These are phyloP conservation scores for Arthrobotrys iridis DNA, from an alignment of 2,329 filamentous ascomycete genomes.

Conservation along the genomic window DNA sequence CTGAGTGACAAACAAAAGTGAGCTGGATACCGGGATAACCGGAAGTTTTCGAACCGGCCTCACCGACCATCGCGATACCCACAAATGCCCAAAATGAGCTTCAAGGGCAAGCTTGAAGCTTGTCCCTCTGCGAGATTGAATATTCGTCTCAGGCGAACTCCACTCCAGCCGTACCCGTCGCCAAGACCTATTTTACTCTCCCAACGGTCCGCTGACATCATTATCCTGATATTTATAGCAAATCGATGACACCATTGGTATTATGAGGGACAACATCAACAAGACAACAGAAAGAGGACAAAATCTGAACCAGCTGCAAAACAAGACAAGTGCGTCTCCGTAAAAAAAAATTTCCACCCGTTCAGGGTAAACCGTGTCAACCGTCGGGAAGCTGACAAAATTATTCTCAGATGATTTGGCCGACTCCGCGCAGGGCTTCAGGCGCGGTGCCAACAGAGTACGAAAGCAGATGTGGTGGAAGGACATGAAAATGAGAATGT, in stretches of 20 bases:
- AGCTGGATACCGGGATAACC: background rate
- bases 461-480: slow-evolving; percentile 99
- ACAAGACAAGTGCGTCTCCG: slow-evolving; percentile 75
- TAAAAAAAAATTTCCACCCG: background rate
- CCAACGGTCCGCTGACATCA: slow-evolving; percentile 30
- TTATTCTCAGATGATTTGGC: slow-evolving; percentile 82
- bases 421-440: slow-evolving; percentile 92
- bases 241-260: slow-evolving; percentile 94
- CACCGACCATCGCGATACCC: background rate
- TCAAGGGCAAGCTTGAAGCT: no score
- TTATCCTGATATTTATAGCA: slow-evolving; percentile 69
- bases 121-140: background rate
- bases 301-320: slow-evolving; percentile 84
- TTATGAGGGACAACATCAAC: slow-evolving; percentile 98
- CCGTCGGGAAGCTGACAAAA: slow-evolving; percentile 16
- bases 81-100: background rate
- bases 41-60: slow-evolving; percentile 9
- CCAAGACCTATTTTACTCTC: background rate
- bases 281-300: slow-evolving; percentile 94
- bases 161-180: background rate
- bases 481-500: slow-evolving; percentile 99
- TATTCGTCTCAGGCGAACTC: no score
- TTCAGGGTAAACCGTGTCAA: background rate
- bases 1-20: background rate
- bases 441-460: slow-evolving; percentile 93